Conservation (phyloP, 768 basidiomycete genomes). For the Daedaleopsis nitida region DNA sequence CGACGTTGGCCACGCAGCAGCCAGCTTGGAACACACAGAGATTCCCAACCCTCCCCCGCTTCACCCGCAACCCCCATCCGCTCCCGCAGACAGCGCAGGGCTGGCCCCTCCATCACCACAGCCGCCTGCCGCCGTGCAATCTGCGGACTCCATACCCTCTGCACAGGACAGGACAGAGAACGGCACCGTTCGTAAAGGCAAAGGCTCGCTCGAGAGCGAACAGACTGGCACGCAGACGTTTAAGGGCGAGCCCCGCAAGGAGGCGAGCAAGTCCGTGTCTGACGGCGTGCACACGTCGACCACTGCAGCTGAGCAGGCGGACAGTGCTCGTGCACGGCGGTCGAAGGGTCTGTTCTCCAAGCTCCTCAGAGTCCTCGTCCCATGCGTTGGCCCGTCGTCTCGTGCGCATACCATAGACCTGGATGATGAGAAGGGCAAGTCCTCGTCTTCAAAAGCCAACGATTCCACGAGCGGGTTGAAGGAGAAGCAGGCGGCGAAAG, state of each 20-base stretch:
- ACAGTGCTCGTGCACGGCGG: conserved; percentile 45
- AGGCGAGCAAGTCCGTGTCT: conserved; percentile 33
- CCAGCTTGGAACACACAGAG: conserved; percentile 9
- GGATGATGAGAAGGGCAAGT: conserved; percentile 19
- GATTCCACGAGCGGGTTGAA: conserved; percentile 22
- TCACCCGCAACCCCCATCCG: conserved; percentile 2
- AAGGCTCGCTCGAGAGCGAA: conserved; percentile 47
- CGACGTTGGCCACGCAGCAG: conserved; percentile 13
- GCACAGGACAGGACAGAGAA: conserved; percentile 42
- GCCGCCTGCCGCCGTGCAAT: conserved; percentile 16
- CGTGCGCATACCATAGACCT: conserved; percentile 49
- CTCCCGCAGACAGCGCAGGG: conserved; percentile 25
- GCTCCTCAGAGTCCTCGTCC: conserved; percentile 63
- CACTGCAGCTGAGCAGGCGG: conserved; percentile 28
- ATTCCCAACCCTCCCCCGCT: neutral
- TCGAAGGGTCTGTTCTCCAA: conserved; percentile 48
- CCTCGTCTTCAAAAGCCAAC: conserved; percentile 15
- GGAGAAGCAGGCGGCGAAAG: conserved; percentile 32
- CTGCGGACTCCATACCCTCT: conserved; percentile 15
- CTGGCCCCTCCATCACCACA: conserved; percentile 25
- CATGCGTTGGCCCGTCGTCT: conserved; percentile 60
- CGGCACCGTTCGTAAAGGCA: conserved; percentile 42
- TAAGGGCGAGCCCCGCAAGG: conserved; percentile 35
- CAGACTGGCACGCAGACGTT: conserved; percentile 44
- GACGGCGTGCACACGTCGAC: conserved; percentile 36